Conservation (phyloP, 768 basidiomycete genomes). For the Gymnopilus dilepis region DNA sequence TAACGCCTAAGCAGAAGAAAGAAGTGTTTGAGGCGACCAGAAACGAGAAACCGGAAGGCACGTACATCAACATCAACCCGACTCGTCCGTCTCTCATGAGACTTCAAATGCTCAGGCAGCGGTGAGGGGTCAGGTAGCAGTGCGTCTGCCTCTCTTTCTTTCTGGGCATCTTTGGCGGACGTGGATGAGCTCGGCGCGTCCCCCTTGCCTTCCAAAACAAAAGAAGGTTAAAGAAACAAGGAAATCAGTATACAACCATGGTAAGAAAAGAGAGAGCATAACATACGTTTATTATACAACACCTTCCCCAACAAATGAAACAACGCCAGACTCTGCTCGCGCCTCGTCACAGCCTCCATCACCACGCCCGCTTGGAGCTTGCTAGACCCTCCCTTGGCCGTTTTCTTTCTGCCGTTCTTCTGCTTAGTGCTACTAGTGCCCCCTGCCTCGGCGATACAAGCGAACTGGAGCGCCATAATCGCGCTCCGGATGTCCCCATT, state of each 20-base stretch:
- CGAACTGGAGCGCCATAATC: conserved; percentile 92
- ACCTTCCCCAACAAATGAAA: conserved; percentile 96
- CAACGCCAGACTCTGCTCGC: conserved; percentile 85
- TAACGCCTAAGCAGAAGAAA: conserved; percentile 50
- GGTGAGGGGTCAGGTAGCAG: conserved; percentile 56
- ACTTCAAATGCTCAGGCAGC: conserved; percentile 62
- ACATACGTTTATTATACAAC: conserved; percentile 91
- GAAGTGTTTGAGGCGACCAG: background rate
- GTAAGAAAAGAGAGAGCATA: background rate
- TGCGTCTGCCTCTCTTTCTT: conserved; percentile 61
- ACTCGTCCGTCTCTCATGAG: conserved; percentile 70
- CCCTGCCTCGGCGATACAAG: conserved; percentile 46
- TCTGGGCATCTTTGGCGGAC: conserved; percentile 65
- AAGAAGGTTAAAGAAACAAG: background rate
- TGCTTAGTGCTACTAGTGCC: conserved; percentile 38
- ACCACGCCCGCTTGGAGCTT: conserved; percentile 35
- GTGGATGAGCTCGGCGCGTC: conserved; percentile 65
- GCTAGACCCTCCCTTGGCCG: conserved; percentile 16
- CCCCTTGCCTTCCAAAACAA: conserved; percentile 62
- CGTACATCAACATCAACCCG: conserved; percentile 79
- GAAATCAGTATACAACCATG: too few relatives aligned
- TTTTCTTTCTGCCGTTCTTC: conserved; percentile 37
- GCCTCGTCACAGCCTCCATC: conserved; percentile 76
- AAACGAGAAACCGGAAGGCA: conserved; percentile 11
- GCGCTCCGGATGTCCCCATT: conserved; percentile 95